phyloP scores from a whole-genome alignment of 257 asterid species.

The Capsicum chinense region DNA sequence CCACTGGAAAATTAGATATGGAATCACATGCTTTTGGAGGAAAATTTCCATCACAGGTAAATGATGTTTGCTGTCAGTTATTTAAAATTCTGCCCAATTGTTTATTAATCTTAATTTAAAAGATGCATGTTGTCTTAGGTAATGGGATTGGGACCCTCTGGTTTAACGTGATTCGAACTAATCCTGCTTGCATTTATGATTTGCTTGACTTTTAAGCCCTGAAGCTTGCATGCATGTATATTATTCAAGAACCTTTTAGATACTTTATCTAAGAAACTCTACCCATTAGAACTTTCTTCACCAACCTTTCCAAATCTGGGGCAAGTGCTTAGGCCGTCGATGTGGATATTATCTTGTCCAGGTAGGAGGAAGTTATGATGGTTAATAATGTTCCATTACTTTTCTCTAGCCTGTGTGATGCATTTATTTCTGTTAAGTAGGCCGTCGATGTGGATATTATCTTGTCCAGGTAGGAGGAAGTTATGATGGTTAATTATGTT shows the following conservation, averaged over 20 bases:
- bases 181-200: slow-evolving; percentile 20
- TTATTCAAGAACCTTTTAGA: background rate
- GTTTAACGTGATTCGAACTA: background rate
- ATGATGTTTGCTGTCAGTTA: background rate
- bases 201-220: background rate
- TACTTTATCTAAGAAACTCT: background rate
- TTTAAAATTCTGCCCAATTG: background rate
- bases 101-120: background rate
- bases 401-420: background rate
- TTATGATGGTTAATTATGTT: slow-evolving; percentile 15
- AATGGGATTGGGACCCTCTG: background rate
- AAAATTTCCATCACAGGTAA: slow-evolving; percentile 85
- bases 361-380: slow-evolving; percentile 7
- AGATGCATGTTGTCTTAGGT: background rate
- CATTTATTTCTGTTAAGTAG: background rate
- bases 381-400: slow-evolving; percentile 17
- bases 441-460: background rate
- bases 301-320: background rate
- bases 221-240: background rate
- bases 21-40: slow-evolving; percentile 80
- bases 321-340: background rate
- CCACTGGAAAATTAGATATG: slow-evolving; percentile 59
- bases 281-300: background rate
- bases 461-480: background rate
- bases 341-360: background rate